phyloP scores from a whole-genome alignment of 495 filamentous ascomycete species.

The Pseudotulostoma volvatum region DNA sequence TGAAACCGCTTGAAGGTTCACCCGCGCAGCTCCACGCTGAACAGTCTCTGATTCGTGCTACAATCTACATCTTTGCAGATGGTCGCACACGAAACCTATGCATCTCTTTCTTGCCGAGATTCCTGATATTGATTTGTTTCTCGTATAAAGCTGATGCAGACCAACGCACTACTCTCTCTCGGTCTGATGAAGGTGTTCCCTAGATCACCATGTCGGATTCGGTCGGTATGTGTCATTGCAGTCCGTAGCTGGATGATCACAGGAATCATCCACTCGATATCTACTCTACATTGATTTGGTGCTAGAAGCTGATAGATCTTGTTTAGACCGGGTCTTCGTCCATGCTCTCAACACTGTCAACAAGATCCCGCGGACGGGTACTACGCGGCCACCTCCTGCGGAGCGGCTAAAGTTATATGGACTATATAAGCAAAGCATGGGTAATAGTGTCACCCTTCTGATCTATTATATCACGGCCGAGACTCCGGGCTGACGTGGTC shows the following conservation, averaged over 20 bases:
- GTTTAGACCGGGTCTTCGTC: conserved; percentile 84
- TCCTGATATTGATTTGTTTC: no score
- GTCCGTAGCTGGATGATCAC: no score
- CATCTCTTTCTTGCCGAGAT: no score
- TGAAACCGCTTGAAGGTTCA: no score
- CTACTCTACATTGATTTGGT: conserved; percentile 1
- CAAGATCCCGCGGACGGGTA: conserved; percentile 86
- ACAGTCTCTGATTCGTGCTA: no score
- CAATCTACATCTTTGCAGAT: no score
- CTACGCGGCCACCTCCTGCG: conserved; percentile 64
- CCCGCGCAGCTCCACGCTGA: no score
- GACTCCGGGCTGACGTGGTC: neutral
- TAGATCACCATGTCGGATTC: conserved; percentile 36
- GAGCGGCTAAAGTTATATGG: conserved; percentile 89
- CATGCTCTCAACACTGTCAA: conserved; percentile 97
- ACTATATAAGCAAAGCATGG: conserved; percentile 96
- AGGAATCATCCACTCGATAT: neutral
- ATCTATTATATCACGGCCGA: neutral
- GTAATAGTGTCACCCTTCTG: conserved; percentile 15
- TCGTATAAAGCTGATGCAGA: no score
- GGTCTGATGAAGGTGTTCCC: conserved; percentile 17
- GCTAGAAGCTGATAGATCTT: neutral
- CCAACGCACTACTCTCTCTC: no score
- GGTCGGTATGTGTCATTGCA: conserved; percentile 27
- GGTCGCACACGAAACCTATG: no score